A percentile compares a stretch with the other conserved stretches of the same genome.
Evolutionary conservation across 1,139 yeast species (phyloP).

Genomic region (Blastobotrys buckinghamii): DNA sequence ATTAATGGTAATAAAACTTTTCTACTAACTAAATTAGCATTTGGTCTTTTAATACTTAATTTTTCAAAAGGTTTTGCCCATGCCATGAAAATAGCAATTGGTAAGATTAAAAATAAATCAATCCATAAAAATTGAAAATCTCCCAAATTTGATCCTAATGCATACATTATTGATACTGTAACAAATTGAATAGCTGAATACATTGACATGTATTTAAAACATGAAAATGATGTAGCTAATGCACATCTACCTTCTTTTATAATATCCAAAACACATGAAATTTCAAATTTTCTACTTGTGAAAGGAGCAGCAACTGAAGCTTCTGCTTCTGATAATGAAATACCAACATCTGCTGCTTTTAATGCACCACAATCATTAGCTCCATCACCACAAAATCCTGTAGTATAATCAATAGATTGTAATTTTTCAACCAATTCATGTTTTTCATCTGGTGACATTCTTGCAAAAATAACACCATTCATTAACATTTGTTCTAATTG

Average conservation of each 20-base stretch:
- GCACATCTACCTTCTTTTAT: constrained; percentile 94
- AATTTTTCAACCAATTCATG: constrained; percentile 89
- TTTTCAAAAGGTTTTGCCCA: constrained; percentile 79
- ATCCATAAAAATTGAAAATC: constrained; percentile 95
- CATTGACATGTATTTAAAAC: constrained; percentile 96
- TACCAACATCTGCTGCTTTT: constrained; percentile 95
- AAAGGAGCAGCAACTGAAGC: constrained; percentile 99
- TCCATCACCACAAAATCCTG: constrained; percentile 96
- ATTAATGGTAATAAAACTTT: constrained; percentile 77
- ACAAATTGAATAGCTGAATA: constrained; percentile 95
- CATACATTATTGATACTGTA: constrained; percentile 76
- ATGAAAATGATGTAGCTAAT: constrained; percentile 87
- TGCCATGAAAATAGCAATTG: constrained; percentile 93
- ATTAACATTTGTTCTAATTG: constrained; percentile 54
- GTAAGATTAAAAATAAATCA: constrained; percentile 82
- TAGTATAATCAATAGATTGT: constrained; percentile 80
- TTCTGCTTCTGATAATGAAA: constrained; percentile 93
- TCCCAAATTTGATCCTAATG: constrained; percentile 90
- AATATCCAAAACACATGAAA: constrained; percentile 85
- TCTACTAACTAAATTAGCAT: constrained; percentile 87
- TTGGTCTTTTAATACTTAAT: constrained; percentile 71
- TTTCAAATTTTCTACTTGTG: constrained; percentile 83
- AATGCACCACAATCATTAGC: constrained; percentile 93
- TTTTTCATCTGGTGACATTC: constrained; percentile 99
- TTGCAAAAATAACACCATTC: constrained; percentile 75